Base-by-base conservation (phyloP, 148 eudicot species). In the Simmondsia chinensis region DNA sequence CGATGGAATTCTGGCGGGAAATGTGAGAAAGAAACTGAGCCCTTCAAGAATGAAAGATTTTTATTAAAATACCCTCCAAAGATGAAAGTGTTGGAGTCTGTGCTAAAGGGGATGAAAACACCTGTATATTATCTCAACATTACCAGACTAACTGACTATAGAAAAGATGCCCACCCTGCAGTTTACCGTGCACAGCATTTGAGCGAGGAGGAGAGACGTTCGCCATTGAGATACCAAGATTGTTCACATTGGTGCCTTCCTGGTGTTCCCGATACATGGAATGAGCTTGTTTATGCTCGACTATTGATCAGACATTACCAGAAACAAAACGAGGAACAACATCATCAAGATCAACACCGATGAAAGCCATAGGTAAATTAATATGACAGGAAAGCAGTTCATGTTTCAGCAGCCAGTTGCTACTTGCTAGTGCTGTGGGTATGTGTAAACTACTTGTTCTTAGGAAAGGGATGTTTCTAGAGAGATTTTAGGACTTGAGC, bases 241-340 rank as follows among this genome's bases (percentile, higher is more conserved):
- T 84, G 94, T 64, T 70, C 82, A 9, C 87, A 84, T 53, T 84
- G 94, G 94, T 84, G 94, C 47, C 74, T 84, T 28, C 94, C 94
- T 27, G 94, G 88, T 25, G 82, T 84, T 13, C 94, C 94, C 3
- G 94, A 83, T 63, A 63, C 72, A 4, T 83, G 94, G 94, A 83
- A 83, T 15, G 74, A 74, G 44, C 50, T 80, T 20, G 43, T 84
- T 12, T 84, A 63, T 68, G 63, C 73, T 32, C 68, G 76, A 17
- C 38, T 83, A 33, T 63, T 76, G 71, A 24, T 64, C 31, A 66
- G 58, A 43, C 53, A 66, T 33, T 48, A 58, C 46, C 52, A 59
- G 35, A 47, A 16, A 15, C 46, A 53, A 40, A 48, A 56, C 17
- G 50, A 34, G 36, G 41, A 58, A 16, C 48, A 62, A 13, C 47